These are phyloP conservation scores for Hypseocharis bilobata DNA, from an alignment of 441 rosid genomes.

Conservation along the genomic window DNA sequence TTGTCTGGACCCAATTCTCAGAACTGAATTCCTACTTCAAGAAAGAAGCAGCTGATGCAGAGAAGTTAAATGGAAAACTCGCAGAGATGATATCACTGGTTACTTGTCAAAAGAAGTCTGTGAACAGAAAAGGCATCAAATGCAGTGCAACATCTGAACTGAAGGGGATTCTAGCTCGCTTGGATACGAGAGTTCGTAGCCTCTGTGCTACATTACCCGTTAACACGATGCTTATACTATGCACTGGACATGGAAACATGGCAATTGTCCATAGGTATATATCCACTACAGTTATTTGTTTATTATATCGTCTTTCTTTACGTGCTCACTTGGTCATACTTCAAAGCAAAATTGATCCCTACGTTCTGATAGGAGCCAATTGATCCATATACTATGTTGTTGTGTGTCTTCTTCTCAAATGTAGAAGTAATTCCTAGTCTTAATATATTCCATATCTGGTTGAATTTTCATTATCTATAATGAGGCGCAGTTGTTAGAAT, in stretches of 20 bases:
- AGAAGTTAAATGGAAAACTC: conserved; percentile 52
- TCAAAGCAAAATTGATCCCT: too few relatives aligned
- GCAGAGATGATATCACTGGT: conserved; percentile 72
- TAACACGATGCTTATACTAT: conserved; percentile 73
- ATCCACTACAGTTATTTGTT: not conserved
- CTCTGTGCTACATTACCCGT: conserved; percentile 55
- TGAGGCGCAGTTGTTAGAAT: too few relatives aligned
- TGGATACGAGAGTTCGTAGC: conserved; percentile 45
- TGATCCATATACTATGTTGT: too few relatives aligned
- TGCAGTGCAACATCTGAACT: conserved; percentile 42
- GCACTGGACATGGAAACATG: conserved; percentile 94
- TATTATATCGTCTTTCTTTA: not conserved
- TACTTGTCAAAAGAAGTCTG: conserved; percentile 50
- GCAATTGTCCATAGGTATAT: conserved; percentile 68
- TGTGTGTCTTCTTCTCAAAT: too few relatives aligned
- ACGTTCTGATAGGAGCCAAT: too few relatives aligned
- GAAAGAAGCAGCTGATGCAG: conserved; percentile 55
- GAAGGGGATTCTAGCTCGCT: conserved; percentile 45
- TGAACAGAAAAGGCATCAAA: conserved; percentile 34
- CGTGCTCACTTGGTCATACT: too few relatives aligned
- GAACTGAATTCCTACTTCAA: conserved; percentile 59
- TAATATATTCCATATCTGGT: too few relatives aligned
- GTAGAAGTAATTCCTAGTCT: too few relatives aligned
- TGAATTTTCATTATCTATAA: too few relatives aligned
- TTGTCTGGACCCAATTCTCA: conserved; percentile 83